Percentiles rank a stretch among this genome's conserved stretches.
Evolutionary conservation across 768 basidiomycete genomes (phyloP).

Genomic region (Tylopilus sp.): DNA sequence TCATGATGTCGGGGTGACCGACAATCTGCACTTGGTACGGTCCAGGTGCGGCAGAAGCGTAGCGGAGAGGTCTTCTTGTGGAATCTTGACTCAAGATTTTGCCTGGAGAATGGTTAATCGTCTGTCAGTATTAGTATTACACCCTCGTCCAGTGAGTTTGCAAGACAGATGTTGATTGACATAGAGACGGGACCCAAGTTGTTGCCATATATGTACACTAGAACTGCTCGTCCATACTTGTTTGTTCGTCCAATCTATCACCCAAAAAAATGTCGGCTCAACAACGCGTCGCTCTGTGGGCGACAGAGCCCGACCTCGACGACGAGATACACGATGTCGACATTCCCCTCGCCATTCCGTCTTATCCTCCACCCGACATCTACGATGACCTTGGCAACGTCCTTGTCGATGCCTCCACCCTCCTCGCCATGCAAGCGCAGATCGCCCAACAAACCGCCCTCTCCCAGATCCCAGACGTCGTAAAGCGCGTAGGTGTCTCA

Average conservation of each 20-base stretch:
- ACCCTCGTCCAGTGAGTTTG: no score
- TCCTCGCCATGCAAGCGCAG: constrained; percentile 76
- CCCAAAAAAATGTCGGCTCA: constrained; percentile 45
- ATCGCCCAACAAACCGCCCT: constrained; percentile 82
- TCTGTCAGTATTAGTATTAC: no score
- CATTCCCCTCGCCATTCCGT: constrained; percentile 35
- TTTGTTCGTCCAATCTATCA: no score
- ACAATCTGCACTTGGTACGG: no score
- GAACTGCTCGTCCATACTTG: not conserved
- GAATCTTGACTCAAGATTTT: no score
- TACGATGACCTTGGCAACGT: constrained; percentile 39
- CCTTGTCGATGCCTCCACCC: constrained; percentile 66
- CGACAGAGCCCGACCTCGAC: constrained; percentile 76
- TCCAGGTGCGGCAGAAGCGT: no score
- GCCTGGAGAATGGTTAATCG: no score
- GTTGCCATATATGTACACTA: constrained; percentile 7
- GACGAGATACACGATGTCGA: constrained; percentile 72
- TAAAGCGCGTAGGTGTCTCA: constrained; percentile 66
- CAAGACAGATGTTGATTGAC: no score
- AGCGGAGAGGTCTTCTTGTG: no score
- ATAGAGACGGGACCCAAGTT: no score
- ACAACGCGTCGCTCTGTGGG: constrained; percentile 71
- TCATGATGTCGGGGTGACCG: no score
- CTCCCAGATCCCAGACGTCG: constrained; percentile 81
- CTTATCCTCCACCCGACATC: constrained; percentile 27